A percentile compares a stretch with the other conserved stretches of the same genome.
Conservation (phyloP, 2,329 filamentous ascomycete genomes). For the Madurella fahalii region DNA sequence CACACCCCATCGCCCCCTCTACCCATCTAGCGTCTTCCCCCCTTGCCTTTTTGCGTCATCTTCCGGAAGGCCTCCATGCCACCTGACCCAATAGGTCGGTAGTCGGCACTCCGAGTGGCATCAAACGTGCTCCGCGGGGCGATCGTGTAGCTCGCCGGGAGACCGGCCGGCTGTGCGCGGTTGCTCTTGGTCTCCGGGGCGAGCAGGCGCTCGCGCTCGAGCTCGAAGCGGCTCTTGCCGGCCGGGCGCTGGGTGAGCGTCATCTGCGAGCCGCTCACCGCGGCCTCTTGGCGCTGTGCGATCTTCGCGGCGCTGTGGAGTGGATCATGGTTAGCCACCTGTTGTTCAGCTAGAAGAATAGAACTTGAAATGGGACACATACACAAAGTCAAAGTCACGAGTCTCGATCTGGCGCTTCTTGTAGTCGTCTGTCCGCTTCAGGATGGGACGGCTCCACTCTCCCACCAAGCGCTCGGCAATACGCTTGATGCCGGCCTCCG, state of each 20-base stretch:
- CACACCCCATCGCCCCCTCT: too few species aligned
- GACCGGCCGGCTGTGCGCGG: constrained; percentile 52
- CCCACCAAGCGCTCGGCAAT: constrained; percentile 88
- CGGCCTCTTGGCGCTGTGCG: constrained; percentile 46
- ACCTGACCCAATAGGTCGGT: constrained; percentile 58
- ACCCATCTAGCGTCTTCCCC: constrained; percentile 27
- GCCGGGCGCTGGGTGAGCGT: constrained; percentile 48
- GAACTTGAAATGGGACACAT: constrained; percentile 32
- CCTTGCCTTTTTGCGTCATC: constrained; percentile 63
- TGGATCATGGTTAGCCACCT: neutral
- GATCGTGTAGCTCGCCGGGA: constrained; percentile 56
- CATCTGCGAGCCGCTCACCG: constrained; percentile 40
- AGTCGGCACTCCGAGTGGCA: constrained; percentile 44
- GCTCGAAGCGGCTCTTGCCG: constrained; percentile 38
- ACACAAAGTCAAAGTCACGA: constrained; percentile 61
- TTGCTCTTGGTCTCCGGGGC: constrained; percentile 52
- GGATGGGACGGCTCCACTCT: constrained; percentile 92
- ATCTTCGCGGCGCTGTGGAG: constrained; percentile 48
- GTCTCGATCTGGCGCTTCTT: constrained; percentile 72
- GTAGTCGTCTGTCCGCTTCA: constrained; percentile 92
- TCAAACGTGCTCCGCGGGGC: constrained; percentile 61
- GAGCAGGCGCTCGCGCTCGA: constrained; percentile 56
- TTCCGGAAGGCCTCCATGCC: constrained; percentile 62
- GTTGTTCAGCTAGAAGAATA: neutral
- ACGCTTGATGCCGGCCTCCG: constrained; percentile 84